A percentile compares a stretch with the other conserved stretches of the same genome.
These are phyloP conservation scores for Leccinum subgranulosum DNA, from an alignment of 768 basidiomycete species.

Conservation along the genomic window DNA sequence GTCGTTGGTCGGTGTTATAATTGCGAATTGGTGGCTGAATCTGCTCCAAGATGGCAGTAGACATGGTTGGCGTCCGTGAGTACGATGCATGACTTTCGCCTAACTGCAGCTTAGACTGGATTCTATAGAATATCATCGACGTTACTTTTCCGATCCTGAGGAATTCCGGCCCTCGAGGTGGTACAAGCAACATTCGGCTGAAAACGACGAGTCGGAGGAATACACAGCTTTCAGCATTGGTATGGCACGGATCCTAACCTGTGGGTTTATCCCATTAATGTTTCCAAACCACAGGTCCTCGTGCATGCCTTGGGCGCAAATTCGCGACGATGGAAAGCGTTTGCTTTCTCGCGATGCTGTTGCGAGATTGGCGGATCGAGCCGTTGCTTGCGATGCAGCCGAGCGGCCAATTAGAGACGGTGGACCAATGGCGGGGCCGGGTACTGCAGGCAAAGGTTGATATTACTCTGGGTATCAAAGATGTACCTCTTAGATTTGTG, in stretches of 20 bases:
- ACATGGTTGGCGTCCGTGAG: slow-evolving; percentile 31
- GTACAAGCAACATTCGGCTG: slow-evolving; percentile 23
- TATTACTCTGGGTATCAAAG: slow-evolving; percentile 15
- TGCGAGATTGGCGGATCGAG: slow-evolving; percentile 52
- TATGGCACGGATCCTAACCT: not conserved
- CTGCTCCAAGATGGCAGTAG: slow-evolving; percentile 20
- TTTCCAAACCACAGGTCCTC: slow-evolving; percentile 36
- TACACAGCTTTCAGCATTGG: slow-evolving; percentile 25
- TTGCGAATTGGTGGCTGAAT: not conserved
- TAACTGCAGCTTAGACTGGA: not conserved
- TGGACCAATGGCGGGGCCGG: slow-evolving; percentile 23
- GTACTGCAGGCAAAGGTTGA: slow-evolving; percentile 19
- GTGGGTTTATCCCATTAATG: not conserved
- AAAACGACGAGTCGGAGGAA: slow-evolving; percentile 9
- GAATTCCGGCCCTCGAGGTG: slow-evolving; percentile 38
- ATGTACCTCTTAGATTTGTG: slow-evolving; percentile 22
- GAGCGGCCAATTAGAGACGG: slow-evolving; percentile 12
- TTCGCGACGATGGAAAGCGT: slow-evolving; percentile 54
- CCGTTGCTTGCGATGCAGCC: slow-evolving; percentile 33
- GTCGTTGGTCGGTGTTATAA: not conserved
- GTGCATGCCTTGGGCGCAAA: slow-evolving; percentile 51
- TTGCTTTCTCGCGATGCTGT: slow-evolving; percentile 47
- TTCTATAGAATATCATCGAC: slow-evolving; percentile 35
- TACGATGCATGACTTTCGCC: not conserved
- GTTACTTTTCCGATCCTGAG: slow-evolving; percentile 36